Percentiles rank a stretch among this genome's conserved stretches.
Evolutionary conservation across 768 basidiomycete genomes (phyloP).

Genomic region (Suillus spraguei): DNA sequence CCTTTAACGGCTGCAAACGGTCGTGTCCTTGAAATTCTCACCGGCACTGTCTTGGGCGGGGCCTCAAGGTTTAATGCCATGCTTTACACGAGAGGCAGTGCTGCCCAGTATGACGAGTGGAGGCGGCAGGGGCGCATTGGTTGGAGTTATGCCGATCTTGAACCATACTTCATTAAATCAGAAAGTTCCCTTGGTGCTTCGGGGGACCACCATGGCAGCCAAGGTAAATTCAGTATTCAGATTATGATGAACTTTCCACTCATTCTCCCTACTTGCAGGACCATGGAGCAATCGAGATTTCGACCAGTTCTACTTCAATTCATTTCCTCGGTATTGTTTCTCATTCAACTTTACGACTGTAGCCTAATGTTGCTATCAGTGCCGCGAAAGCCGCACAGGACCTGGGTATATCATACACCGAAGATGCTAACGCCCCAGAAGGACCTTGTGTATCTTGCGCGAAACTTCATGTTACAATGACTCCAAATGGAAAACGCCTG

Average conservation of each 20-base stretch:
- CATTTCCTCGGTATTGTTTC: slow-evolving; percentile 4
- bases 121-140: slow-evolving; percentile 29
- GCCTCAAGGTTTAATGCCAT: slow-evolving; percentile 48
- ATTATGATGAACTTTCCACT: background rate
- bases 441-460: slow-evolving; percentile 6
- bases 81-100: slow-evolving; percentile 31
- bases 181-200: slow-evolving; percentile 24
- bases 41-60: slow-evolving; percentile 46
- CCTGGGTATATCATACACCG: slow-evolving; percentile 5
- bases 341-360: background rate
- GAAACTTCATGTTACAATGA: slow-evolving; percentile 10
- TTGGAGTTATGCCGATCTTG: slow-evolving; percentile 38
- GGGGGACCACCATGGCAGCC: slow-evolving; percentile 4
- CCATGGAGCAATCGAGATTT: slow-evolving; percentile 2
- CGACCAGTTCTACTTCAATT: slow-evolving; percentile 9
- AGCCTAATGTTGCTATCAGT: background rate
- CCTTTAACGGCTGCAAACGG: background rate
- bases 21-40: slow-evolving; percentile 2
- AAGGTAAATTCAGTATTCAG: background rate
- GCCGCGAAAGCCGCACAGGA: background rate
- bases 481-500: slow-evolving; percentile 13
- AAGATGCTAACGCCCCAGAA: slow-evolving; percentile 8
- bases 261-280: background rate
- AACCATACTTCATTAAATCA: slow-evolving; percentile 37
- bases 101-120: slow-evolving; percentile 37